These are phyloP conservation scores for Capniomyces stellatus DNA, from an alignment of 371 early-diverging fungal genomes.

Conservation along the genomic window DNA sequence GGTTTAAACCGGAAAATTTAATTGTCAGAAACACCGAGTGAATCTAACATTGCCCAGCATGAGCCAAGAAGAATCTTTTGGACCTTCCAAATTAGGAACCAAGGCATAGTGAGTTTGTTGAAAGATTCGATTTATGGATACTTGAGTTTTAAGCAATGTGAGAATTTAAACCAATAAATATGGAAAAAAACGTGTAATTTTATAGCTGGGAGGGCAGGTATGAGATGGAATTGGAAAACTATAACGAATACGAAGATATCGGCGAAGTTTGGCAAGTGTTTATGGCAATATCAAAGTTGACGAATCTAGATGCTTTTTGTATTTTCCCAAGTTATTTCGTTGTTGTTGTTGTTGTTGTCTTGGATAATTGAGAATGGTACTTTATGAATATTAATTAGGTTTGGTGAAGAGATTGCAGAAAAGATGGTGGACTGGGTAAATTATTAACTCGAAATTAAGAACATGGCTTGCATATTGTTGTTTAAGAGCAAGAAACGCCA, in stretches of 20 bases:
- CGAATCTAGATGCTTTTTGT: too few relatives aligned
- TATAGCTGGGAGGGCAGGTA: conserved; percentile 68
- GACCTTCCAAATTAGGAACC: conserved; percentile 54
- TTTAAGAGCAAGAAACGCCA: too few relatives aligned
- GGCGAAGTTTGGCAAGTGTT: conserved; percentile 49
- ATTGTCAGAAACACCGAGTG: too few relatives aligned
- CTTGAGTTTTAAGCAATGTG: background rate
- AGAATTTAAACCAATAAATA: conserved; percentile 1
- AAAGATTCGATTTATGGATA: background rate
- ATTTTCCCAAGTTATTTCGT: too few relatives aligned
- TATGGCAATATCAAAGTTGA: background rate
- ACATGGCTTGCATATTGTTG: too few relatives aligned
- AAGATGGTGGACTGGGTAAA: conserved; percentile 71
- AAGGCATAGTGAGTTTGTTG: conserved; percentile 40
- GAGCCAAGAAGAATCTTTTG: too few relatives aligned
- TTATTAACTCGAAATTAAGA: too few relatives aligned
- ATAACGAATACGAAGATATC: conserved; percentile 61
- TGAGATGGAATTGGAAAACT: conserved; percentile 57
- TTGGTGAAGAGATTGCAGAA: conserved; percentile 64
- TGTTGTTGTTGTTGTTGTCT: too few relatives aligned
- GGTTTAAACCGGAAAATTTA: too few relatives aligned
- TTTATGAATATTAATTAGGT: conserved; percentile 27
- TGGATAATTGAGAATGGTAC: too few relatives aligned
- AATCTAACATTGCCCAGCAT: too few relatives aligned
- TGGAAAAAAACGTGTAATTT: background rate